Evolutionary conservation across 2,329 filamentous ascomycete species (phyloP), one percentile per base, ranked within the genome.

Genomic region (Aureobasidium sp.): DNA sequence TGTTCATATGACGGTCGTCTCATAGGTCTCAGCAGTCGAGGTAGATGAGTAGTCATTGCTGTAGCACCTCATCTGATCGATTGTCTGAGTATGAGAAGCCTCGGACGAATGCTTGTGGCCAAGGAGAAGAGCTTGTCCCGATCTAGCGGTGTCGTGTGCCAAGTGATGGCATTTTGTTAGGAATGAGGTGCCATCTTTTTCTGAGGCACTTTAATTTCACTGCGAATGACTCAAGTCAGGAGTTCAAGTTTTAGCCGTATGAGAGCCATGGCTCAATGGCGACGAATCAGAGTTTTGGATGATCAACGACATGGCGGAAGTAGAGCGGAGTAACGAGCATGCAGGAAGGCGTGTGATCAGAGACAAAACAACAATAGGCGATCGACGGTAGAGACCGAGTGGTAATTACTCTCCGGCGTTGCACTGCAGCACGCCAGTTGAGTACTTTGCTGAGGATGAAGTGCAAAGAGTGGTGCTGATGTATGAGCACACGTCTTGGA

Each of bases 211-310:
- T 46, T 40, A 37, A 57, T 57, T 46, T 46, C 40, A 31, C 40
- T 9, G 15, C 40, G 53, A 46, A 57, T 57, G 53, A 57, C 53
- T 43, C 13, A 11, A 57, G 53, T 57, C 53, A 57, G 53, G 29
- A 55, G 51, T 19, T n/a, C 38, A 55, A 43, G 37, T 21, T 42
- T 13, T 33, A 54, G 23, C 9, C 35, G 17, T 54, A n/a, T 27
- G 37, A 45, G n/a, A 13, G 27, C 19, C 29, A 46, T 37, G 38
- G 53, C 53, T 37, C 29, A 19, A 46, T 46, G 40, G 40, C 40
- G 19, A 27, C 38, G 53, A 46, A 57, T 45, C 53, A 46, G 40
- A 45, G 53, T 40, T 35, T 40, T 29, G 53, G 9, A 11, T 35
- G 53, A 57, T 57, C 53, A 27, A 57, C 53, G 53, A 57, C 40